Evolutionary conservation across 2,329 filamentous ascomycete genomes (phyloP), one percentile per base, ranked within the genome.

Genomic region (Colletotrichum sublineola): DNA sequence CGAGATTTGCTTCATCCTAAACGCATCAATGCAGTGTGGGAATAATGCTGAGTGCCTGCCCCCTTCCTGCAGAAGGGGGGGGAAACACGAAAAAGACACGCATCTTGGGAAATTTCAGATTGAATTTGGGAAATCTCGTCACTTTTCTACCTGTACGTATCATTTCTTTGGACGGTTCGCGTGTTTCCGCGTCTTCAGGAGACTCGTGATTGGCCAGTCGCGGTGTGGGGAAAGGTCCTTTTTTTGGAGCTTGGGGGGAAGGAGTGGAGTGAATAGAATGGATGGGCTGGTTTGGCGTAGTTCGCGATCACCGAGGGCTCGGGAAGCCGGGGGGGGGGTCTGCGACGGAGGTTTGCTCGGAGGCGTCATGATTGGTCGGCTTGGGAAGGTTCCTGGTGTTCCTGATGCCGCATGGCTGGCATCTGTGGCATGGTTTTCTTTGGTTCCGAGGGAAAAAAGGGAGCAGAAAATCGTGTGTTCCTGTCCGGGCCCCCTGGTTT

Each of bases 1-100:
- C 58, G 61, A 63, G 61, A 63, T 63, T 63, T 63, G 61, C 50
- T 31, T 33, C 61, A 40, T 38, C 60, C 46, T 31, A 40, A 40
- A 63, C 24, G 9, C 7, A 46, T 63, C 60, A 40, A 20, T 40
- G 46, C 44, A 5, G 38, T 36, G 24, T 36, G 31, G 53, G 52
- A 14, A 36, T 9, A 24, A 9, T 18, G 31, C 31, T 20, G 11
- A n/a, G 44, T 7, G 18, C 44, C 18, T 2, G 7, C 44, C 44
- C 9, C 9, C 15, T 44, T 20, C 42, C 15, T 18, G 18, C 7
- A 44, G 14, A 20, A 20, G 31, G 31, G 3, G 14, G 5, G 14
- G 7, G 20, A 24, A 64, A 55, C 62, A 33, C 62, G 61, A 63
- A 52, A 52, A 11, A 52, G n/a, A 24, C 31, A 40, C 44, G 60